These are phyloP conservation scores for Peronospora belbahrii DNA, from an alignment of 352 stramenopile species.

Conservation along the genomic window DNA sequence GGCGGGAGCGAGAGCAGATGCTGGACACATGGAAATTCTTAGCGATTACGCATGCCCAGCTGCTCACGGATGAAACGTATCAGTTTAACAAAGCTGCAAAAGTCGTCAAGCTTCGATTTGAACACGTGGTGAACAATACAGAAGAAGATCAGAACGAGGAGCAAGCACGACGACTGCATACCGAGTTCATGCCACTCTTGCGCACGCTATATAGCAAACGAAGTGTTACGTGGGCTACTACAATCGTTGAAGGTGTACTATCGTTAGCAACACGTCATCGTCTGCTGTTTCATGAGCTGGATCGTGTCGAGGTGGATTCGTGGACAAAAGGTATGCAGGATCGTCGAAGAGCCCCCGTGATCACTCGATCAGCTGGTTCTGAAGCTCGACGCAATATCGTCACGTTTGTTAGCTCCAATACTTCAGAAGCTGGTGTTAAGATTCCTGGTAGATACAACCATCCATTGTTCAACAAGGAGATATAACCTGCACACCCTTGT, in stretches of 20 bases:
- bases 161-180: constrained; percentile 12
- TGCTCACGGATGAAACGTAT: constrained; percentile 80
- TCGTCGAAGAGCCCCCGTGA: constrained; percentile 29
- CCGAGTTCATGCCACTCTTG: constrained; percentile 53
- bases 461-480: constrained; percentile 66
- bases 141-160: constrained; percentile 7
- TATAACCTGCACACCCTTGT: constrained; percentile 3
- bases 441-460: constrained; percentile 57
- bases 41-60: constrained; percentile 48
- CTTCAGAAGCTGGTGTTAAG: constrained; percentile 48
- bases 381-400: constrained; percentile 69
- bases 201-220: constrained; percentile 53
- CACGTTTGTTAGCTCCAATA: constrained; percentile 24
- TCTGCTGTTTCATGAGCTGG: constrained; percentile 36
- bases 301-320: constrained; percentile 47
- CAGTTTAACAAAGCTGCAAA: constrained; percentile 69
- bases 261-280: constrained; percentile 43
- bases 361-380: constrained; percentile 34
- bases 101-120: constrained; percentile 43
- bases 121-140: constrained; percentile 14
- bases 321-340: constrained; percentile 62
- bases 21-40: constrained; percentile 48
- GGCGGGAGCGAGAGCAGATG: constrained; percentile 6
- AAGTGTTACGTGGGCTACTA: constrained; percentile 44
- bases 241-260: constrained; percentile 52